phyloP scores from a whole-genome alignment of 495 filamentous ascomycete genomes.

The Trichoderma orchidacearum region DNA sequence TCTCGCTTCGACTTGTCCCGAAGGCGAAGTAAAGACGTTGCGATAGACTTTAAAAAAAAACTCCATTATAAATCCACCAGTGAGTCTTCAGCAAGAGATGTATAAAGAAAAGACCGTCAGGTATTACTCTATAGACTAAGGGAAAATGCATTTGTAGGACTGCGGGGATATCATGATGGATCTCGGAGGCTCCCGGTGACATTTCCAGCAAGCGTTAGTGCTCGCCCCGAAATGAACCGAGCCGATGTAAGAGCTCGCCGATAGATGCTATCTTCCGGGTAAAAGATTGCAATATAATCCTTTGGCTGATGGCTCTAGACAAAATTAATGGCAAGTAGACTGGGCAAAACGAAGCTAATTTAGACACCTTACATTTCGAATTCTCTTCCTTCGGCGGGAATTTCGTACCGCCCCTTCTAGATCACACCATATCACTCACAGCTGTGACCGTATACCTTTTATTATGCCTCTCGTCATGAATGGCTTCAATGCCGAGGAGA shows the following conservation, averaged over 20 bases:
- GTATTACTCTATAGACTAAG: background rate
- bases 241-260: background rate
- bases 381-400: no score
- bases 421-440: background rate
- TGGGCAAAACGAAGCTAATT: no score
- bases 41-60: no score
- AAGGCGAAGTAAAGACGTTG: no score
- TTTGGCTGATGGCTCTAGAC: no score
- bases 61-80: background rate
- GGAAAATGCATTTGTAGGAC: background rate
- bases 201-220: no score
- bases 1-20: background rate
- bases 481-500: conserved; percentile 24
- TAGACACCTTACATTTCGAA: no score
- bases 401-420: no score
- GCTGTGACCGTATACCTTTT: background rate
- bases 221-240: background rate
- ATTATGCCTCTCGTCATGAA: conserved; percentile 24
- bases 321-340: no score
- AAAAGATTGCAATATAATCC: background rate
- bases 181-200: no score
- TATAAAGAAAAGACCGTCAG: background rate
- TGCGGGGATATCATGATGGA: background rate
- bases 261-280: background rate
- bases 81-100: no score